Evolutionary conservation across 176 grass and related monocot species (phyloP), one percentile per base, ranked within the genome.

Genomic region (Aegilops bicornis): DNA sequence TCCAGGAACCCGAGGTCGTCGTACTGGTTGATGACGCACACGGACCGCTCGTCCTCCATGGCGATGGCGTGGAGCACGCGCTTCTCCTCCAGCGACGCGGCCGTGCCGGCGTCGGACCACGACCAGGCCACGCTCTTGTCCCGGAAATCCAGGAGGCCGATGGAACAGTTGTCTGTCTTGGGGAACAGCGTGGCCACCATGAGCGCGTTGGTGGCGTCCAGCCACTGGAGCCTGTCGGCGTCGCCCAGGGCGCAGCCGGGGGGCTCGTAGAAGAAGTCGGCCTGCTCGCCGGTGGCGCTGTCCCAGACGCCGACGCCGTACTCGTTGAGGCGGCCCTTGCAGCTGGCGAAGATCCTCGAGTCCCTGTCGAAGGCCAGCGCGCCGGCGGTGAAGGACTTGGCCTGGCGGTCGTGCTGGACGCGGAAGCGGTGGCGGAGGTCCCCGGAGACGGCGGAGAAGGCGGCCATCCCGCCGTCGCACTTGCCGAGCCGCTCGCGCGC

Each of bases 1-100:
- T 98, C 97, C 1, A 98, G 95, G 90, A 98, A 98, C 0, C 97
- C 97, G 19, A 98, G 85, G 88, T 98, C 97, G 22, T 98, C 97
- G 64, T 98, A 98, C 78, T 98, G 97, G 82, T 98, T 96, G 48
- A 98, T 91, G 5, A 98, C 97, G 43, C 97, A 98, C 5, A 98
- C 88, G 4, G 94, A 98, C 6, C 91, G 81, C 76, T 85, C 87
- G 60, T 98, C 93, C 19, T 94, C 97, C 84, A 94, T 92, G 20
- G 90, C 92, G 14, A 91, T 94, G n/a, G 97, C 94, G 54, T 98
- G 97, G 73, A 98, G 92, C 60, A 98, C 97, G 73, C 97, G 88
- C 92, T 98, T 98, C 72, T 98, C 97, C 24, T 96, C 94, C 2
- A 94, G 89, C 20, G 92, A 91, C 9, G 89, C 68, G 3, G 88